Evolutionary conservation across 441 rosid genomes (phyloP).

Genomic region (Viola pubescens): DNA sequence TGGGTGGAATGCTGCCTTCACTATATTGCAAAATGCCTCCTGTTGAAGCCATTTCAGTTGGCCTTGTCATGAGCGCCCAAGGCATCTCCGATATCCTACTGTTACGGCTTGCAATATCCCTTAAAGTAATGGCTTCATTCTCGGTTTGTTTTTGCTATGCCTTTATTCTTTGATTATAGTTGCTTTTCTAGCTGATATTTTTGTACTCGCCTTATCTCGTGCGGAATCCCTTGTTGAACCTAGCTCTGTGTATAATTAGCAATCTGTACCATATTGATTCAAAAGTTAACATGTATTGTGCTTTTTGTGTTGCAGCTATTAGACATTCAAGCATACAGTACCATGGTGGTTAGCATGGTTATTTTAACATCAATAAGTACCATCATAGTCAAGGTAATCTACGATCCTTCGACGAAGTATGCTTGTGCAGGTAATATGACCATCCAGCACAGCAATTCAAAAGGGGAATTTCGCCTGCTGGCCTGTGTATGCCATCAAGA

Average conservation of each 20-base stretch:
- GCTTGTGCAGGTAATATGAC: conserved; percentile 19
- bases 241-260: background rate
- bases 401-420: conserved; percentile 38
- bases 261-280: background rate
- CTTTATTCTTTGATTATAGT: background rate
- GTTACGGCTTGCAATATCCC: conserved; percentile 6
- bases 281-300: background rate
- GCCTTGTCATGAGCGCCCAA: conserved; percentile 31
- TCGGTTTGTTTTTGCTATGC: background rate
- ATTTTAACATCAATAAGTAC: conserved; percentile 20
- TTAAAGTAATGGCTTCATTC: background rate
- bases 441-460: conserved; percentile 20
- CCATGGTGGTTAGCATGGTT: conserved; percentile 25
- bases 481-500: conserved; percentile 44
- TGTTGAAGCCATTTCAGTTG: conserved; percentile 32
- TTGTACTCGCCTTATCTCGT: background rate
- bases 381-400: conserved; percentile 23
- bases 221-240: background rate
- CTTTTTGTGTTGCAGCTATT: conserved; percentile 20
- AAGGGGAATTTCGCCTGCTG: conserved; percentile 36
- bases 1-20: conserved; percentile 27
- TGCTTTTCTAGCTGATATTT: too few species aligned
- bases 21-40: conserved; percentile 27
- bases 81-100: conserved; percentile 32
- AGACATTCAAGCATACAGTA: conserved; percentile 26